Base-by-base conservation (phyloP, 169 alveolate species). In the Cryptosporidium bovis region DNA sequence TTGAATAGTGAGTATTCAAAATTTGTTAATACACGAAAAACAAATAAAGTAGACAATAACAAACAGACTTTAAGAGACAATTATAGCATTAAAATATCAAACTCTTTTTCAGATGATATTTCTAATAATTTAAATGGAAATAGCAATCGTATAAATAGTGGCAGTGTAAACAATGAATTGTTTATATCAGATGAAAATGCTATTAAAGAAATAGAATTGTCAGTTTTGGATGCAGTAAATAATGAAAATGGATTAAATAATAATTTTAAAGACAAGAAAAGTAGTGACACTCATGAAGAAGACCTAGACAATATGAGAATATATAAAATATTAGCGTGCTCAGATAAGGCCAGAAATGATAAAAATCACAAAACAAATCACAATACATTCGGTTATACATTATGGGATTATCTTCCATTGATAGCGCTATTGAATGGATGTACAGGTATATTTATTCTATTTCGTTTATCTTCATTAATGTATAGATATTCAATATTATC, bases 341-440 rank as follows among this genome's bases (percentile, higher is more conserved):
- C 31, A 2, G n/a, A 20, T 1, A 13, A 55, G 3, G 12, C 31
- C n/a, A 20, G 12, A 55, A 20, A 55, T 7, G 64, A 55, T 55
- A 1, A 55, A 55, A 18, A 8, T 5, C 24, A 27, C 31, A 55
- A 2, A 6, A 20, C 24, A 6, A 55, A 55, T 7, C 1, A 55
- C 31, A 27, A 65, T 34, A 40, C 65, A 7, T 60, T 24, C 40
- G 69, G 87, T 44, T 48, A 34, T 40, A 77, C 87, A 46, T 48
- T 77, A 24, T 77, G 87, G 87, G 87, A 77, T 20, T 77, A 77
- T 36, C 40, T 77, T 1, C 77, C 87, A 2, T 60, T 77, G 13
- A 71, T 77, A 2, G 87, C 87, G 36, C 12, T 77, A 60, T 50
- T 77, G 34, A 77, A 66, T 60, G 87, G 77, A 20, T 77, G 87